Base-by-base conservation (phyloP, 306 rosid genomes). In the Gastrolobium bilobum region DNA sequence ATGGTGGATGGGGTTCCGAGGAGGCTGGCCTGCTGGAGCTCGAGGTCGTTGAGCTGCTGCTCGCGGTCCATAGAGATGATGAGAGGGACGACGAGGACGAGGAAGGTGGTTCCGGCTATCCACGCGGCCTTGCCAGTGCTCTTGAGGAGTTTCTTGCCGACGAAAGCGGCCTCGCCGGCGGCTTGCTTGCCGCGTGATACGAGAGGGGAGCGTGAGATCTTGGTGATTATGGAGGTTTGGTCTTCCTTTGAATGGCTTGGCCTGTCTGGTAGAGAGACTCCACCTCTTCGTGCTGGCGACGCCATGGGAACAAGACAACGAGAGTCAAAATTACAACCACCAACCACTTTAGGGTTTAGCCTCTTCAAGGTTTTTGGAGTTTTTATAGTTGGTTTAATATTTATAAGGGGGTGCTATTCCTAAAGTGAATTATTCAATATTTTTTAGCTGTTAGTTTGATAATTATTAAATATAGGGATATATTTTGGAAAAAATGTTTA, bases 51-150 rank as follows among this genome's bases (percentile, higher is more conserved):
- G 80, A 91, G 48, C 89, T 93, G 99, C 89, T 92, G 98, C 57
- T 95, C 99, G 39, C 99, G 99, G 86, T 95, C 99, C 96, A 93
- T 95, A 74, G 87, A 97, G 78, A 95, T 91, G 71, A 95, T 91
- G 71, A 95, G 83, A 2, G 99, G 99, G 0, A 92, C 98, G 15
- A 89, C 90, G 64, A 95, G 88, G 13, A 95, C 71, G 63, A 92
- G 89, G 72, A 95, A 92, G 33, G 96, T 86, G 48, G 98, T 95
- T 39, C 99, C 98, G 52, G 91, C 90, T 78, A 95, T 91, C 99
- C 99, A 95, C 0, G 99, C 98, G 11, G 98, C 99, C 80, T 83
- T 95, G 3, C 98, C 98, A 62, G 98, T 95, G 89, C 97, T 92
- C 56, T 80, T 86, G 63, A 92, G 82, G 33, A 95, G 99, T 89